Evolutionary conservation across 2,329 filamentous ascomycete species (phyloP).

Genomic region (Mollisiaceae sp.): DNA sequence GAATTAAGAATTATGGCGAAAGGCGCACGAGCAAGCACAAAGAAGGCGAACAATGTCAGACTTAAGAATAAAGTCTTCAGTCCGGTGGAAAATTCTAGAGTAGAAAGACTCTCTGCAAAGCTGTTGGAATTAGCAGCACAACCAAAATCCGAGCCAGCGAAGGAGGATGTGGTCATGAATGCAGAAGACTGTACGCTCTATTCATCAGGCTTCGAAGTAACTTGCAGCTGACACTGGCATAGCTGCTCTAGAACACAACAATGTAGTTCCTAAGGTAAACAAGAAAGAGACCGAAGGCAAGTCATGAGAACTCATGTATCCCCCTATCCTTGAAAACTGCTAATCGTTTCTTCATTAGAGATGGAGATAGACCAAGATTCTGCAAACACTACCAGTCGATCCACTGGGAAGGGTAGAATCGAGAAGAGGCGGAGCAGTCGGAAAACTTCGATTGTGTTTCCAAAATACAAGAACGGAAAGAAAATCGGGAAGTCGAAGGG

Average conservation of each 20-base stretch:
- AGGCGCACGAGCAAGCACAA: conserved; percentile 76
- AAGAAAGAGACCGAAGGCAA: conserved; percentile 37
- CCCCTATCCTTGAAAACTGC: neutral
- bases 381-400: conserved; percentile 46
- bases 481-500: conserved; percentile 45
- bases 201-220: neutral
- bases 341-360: conserved; percentile 39
- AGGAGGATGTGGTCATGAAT: conserved; percentile 56
- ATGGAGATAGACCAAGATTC: conserved; percentile 61
- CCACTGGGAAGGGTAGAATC: conserved; percentile 55
- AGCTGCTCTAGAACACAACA: conserved; percentile 30
- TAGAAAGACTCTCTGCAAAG: conserved; percentile 84
- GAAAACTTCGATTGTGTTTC: conserved; percentile 66
- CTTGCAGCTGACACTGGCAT: conserved; percentile 13
- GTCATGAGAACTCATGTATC: neutral
- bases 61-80: conserved; percentile 84
- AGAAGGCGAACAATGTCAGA: conserved; percentile 82
- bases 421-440: conserved; percentile 56
- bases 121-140: conserved; percentile 80
- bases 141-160: conserved; percentile 66
- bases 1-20: conserved; percentile 74
- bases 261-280: conserved; percentile 23
- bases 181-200: conserved; percentile 40
- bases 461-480: conserved; percentile 59
- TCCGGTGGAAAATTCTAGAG: conserved; percentile 78